Conservation (phyloP, 768 basidiomycete genomes). For the Rossbeevera mucosa region DNA sequence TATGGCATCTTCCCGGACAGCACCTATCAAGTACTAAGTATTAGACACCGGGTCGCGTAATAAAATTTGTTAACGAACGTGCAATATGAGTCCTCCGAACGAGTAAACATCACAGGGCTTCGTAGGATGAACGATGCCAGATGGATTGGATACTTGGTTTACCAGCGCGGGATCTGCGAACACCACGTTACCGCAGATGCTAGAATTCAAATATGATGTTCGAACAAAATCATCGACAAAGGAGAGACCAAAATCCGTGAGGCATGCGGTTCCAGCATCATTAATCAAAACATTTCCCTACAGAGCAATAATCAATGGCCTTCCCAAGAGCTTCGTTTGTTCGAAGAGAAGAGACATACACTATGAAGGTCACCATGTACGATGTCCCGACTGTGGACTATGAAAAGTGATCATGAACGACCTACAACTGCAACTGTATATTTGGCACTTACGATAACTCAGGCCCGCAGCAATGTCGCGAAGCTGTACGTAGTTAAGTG, state of each 20-base stretch:
- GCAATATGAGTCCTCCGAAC: constrained; percentile 34
- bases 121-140: constrained; percentile 10
- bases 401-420: neutral
- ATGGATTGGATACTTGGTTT: neutral
- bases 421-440: neutral
- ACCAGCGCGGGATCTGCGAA: constrained; percentile 42
- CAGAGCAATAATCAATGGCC: neutral
- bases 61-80: constrained; percentile 15
- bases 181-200: constrained; percentile 35
- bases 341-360: constrained; percentile 21
- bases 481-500: constrained; percentile 8
- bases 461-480: constrained; percentile 21
- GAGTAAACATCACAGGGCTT: constrained; percentile 26
- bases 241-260: constrained; percentile 47
- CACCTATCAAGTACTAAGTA: constrained; percentile 6
- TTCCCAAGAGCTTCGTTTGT: neutral
- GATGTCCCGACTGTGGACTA: constrained; percentile 23
- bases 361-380: constrained; percentile 37
- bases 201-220: constrained; percentile 31
- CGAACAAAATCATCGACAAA: constrained; percentile 23
- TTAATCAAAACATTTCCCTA: constrained; percentile 43
- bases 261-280: constrained; percentile 35
- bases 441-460: constrained; percentile 16
- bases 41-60: constrained; percentile 5
- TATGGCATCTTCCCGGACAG: constrained; percentile 20